Evolutionary conservation across 2,329 filamentous ascomycete species (phyloP), one percentile per base, ranked within the genome.

Genomic region (Aspergillus udagawae): DNA sequence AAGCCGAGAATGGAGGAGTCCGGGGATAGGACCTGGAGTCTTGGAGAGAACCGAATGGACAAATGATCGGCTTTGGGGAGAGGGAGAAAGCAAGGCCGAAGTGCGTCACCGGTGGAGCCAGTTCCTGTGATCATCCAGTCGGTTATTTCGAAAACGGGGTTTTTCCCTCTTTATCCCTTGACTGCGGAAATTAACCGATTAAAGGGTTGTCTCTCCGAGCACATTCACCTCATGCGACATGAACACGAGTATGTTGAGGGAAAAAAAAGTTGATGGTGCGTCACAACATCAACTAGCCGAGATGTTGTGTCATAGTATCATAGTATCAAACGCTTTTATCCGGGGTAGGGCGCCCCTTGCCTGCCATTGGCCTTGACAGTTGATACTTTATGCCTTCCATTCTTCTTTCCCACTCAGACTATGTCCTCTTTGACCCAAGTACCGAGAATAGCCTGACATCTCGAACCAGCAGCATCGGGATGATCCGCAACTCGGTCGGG

Each of bases 141-240:
- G 60, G 60, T 56, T 63, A 5, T 59, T 63, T 61, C 23, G 47
- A 55, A 14, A 25, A 42, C 51, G 55, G 60, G 60, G 49, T 53
- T 59, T 58, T 60, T 55, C 53, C 58, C 44, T 52, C 21, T 59
- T 59, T 17, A 52, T 60, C 47, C 38, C 25, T 38, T 9, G 28
- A 14, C 45, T 51, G 56, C 38, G 28, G 50, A 57, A 60, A 59
- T 61, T 61, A 59, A 50, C 59, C 59, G 59, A 61, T 14, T 17
- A 38, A 14, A 29, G 10, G 10, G 28, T 5, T 6, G 12, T 14
- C 32, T 35, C 14, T 35, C 29, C 2, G 1, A 6, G 29, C 29
- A 14, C 12, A 6, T 35, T 35, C 5, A 38, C 14, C 32, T 17
- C 14, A 38, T 38, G 32, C 4, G 10, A 12, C 28, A 29, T 12